Evolutionary conservation across 2,329 filamentous ascomycete species (phyloP).

Genomic region (Coniochaeta prunicola): DNA sequence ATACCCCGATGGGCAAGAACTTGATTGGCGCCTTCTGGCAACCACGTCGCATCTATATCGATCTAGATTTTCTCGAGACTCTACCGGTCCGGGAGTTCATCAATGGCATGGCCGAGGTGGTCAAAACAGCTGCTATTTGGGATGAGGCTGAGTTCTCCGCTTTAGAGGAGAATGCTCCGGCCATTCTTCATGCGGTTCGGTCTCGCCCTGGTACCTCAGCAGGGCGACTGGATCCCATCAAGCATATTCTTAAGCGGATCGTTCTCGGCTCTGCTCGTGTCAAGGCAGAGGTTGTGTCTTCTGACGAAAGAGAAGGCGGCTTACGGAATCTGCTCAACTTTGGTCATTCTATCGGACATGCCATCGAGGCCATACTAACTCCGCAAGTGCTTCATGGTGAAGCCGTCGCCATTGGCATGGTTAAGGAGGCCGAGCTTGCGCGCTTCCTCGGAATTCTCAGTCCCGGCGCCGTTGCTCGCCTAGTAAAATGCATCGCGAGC

Average conservation of each 20-base stretch:
- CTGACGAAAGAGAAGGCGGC: constrained; percentile 90
- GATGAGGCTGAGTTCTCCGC: constrained; percentile 79
- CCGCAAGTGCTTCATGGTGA: constrained; percentile 95
- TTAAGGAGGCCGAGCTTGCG: constrained; percentile 91
- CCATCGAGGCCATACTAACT: constrained; percentile 89
- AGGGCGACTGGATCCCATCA: constrained; percentile 57
- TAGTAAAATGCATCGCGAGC: constrained; percentile 90
- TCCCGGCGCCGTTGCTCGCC: constrained; percentile 78
- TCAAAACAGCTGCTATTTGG: constrained; percentile 97
- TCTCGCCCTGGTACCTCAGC: constrained; percentile 43
- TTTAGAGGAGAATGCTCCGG: constrained; percentile 72
- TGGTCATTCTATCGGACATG: constrained; percentile 95
- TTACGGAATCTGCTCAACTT: constrained; percentile 94
- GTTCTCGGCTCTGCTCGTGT: constrained; percentile 86
- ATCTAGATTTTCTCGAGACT: constrained; percentile 84
- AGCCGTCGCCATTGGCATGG: constrained; percentile 95
- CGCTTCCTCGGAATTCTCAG: constrained; percentile 80
- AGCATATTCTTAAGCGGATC: constrained; percentile 64
- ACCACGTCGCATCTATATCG: constrained; percentile 87
- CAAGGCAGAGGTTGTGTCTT: constrained; percentile 90
- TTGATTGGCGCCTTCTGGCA: constrained; percentile 96
- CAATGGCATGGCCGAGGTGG: constrained; percentile 97
- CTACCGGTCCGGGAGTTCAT: constrained; percentile 88
- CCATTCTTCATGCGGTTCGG: constrained; percentile 67
- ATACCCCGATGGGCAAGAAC: constrained; percentile 94